These are phyloP conservation scores for Thyridium curvatum DNA, from an alignment of 2,329 filamentous ascomycete genomes.

Conservation along the genomic window DNA sequence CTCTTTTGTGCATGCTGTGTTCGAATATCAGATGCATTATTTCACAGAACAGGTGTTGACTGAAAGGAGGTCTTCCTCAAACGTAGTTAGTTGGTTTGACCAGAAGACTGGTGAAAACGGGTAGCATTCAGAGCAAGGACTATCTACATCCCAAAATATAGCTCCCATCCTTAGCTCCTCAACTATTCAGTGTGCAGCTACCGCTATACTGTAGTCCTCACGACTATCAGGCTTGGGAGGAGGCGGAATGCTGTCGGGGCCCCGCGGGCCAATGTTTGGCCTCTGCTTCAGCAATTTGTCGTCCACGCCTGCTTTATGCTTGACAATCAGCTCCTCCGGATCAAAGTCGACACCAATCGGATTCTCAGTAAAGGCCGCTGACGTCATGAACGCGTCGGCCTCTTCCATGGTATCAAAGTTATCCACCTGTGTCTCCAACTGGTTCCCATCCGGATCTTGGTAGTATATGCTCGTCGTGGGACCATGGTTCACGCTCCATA, in stretches of 20 bases:
- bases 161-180: too few relatives aligned
- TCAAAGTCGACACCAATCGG: conserved; percentile 37
- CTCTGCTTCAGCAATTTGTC: conserved; percentile 17
- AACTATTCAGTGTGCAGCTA: too few relatives aligned
- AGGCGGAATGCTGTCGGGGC: conserved; percentile 5
- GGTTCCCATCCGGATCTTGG: conserved; percentile 40
- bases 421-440: conserved; percentile 39
- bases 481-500: conserved; percentile 41
- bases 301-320: conserved; percentile 15
- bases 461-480: conserved; percentile 41
- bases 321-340: conserved; percentile 30
- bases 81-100: too few relatives aligned
- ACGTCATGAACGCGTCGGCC: conserved; percentile 30
- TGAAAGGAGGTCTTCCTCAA: too few relatives aligned
- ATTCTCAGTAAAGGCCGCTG: conserved; percentile 29
- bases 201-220: conserved; percentile 6
- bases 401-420: conserved; percentile 30
- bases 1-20: too few relatives aligned
- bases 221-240: conserved; percentile 8
- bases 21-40: too few relatives aligned
- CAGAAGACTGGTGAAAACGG: too few relatives aligned
- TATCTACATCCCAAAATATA: too few relatives aligned
- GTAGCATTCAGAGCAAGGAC: too few relatives aligned
- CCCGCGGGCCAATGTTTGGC: conserved; percentile 14
- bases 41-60: too few relatives aligned